Conservation (phyloP, 257 asterid species). For the Catharanthus roseus region DNA sequence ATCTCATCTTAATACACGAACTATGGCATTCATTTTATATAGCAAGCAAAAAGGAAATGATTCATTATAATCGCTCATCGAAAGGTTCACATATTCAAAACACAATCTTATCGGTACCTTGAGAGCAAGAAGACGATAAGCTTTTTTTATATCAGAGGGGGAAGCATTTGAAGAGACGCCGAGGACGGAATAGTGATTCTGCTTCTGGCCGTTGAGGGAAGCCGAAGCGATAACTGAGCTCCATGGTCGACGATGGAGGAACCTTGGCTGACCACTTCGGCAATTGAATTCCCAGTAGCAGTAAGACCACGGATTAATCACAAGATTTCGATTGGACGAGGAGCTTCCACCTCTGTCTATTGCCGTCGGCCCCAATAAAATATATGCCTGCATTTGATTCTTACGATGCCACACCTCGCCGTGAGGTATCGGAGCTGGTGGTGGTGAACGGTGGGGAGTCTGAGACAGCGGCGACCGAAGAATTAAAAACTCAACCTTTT, state of each 20-base stretch:
- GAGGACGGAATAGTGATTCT: conserved; percentile 58
- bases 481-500: too few relatives aligned
- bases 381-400: conserved; percentile 43
- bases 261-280: not conserved
- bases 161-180: conserved; percentile 66
- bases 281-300: conserved; percentile 6
- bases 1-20: not conserved
- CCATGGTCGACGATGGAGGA: conserved; percentile 23
- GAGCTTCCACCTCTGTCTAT: conserved; percentile 41
- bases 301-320: conserved; percentile 18
- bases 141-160: conserved; percentile 52
- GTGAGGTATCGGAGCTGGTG: too few relatives aligned
- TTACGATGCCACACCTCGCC: not conserved
- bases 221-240: conserved; percentile 30
- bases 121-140: conserved; percentile 80
- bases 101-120: conserved; percentile 35
- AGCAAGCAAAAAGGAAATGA: not conserved
- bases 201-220: conserved; percentile 33
- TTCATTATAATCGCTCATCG: not conserved
- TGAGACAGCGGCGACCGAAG: too few relatives aligned
- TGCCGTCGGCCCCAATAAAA: conserved; percentile 39
- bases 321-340: conserved; percentile 15
- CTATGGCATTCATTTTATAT: not conserved
- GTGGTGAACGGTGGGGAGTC: too few relatives aligned
- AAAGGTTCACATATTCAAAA: not conserved